Evolutionary conservation across 2,329 filamentous ascomycete genomes (phyloP), one percentile per base, ranked within the genome.

Genomic region (Trichoderma lentiforme): DNA sequence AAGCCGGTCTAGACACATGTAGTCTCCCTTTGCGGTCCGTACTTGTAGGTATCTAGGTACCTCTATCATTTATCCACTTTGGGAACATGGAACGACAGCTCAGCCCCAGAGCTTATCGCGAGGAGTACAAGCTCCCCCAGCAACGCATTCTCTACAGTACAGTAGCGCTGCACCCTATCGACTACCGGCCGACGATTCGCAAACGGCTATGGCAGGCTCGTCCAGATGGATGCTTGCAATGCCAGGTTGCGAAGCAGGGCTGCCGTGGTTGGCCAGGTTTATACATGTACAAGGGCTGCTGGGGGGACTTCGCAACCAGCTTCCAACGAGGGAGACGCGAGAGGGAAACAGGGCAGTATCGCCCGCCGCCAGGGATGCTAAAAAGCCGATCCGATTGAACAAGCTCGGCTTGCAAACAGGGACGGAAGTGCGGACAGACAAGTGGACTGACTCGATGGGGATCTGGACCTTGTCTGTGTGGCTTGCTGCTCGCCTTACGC

Each of bases 401-500:
- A 56, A 68, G 34, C 66, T 34, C 15, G 18, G 66, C 53, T 69
- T 15, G 36, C 43, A 34, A 36, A 30, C 65, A 26, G 53, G 53
- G 66, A 61, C 56, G 66, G 66, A 28, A 53, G 30, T 53, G 67
- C 58, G 67, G 30, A 70, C 67, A 53, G 30, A 62, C 57, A 18
- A 36, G 58, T 62, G 67, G 64, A 70, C 58, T 70, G 67, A 62
- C 28, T 57, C 53, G 18, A 43, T 43, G 58, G 43, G 43, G 39
- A 56, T 36, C 39, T 58, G 58, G 39, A 39, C 57, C 43, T 63
- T 53, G 36, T 61, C 14, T 47, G 28, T 69, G 71, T 72, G 71
- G 71, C 71, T 72, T 72, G 66, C 47, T 62, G 39, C 21, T 51
- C 71, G 58, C 47, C 47, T 26, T 62, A 36, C 53, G n/a, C 57